Conservation (phyloP, 2,329 filamentous ascomycete species). For the Dothidotthia symphoricarpi region DNA sequence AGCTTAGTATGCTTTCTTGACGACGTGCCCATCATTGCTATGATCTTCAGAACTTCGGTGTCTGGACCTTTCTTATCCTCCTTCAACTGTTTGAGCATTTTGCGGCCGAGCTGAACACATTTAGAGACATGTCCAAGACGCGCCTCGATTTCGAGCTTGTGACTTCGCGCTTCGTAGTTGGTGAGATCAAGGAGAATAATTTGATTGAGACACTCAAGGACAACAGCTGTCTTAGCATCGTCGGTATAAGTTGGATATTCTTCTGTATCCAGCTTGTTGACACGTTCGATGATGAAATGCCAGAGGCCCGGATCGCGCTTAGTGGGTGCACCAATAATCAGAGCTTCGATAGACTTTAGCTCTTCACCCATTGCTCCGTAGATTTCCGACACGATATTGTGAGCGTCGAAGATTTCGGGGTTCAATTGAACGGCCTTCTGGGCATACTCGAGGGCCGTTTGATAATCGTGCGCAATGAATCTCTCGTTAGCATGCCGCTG, state of each 20-base stretch:
- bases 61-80: conserved; percentile 44
- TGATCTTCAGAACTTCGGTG: conserved; percentile 53
- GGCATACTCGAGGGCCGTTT: conserved; percentile 42
- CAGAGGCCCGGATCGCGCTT: conserved; percentile 58
- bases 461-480: conserved; percentile 62
- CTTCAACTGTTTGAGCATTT: conserved; percentile 54
- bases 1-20: conserved; percentile 49
- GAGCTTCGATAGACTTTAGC: conserved; percentile 55
- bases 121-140: conserved; percentile 42
- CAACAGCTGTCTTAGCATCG: conserved; percentile 27
- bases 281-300: conserved; percentile 57
- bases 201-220: conserved; percentile 40
- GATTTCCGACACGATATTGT: conserved; percentile 61
- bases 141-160: conserved; percentile 57
- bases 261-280: conserved; percentile 46
- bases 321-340: conserved; percentile 59
- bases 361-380: conserved; percentile 56
- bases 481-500: conserved; percentile 66
- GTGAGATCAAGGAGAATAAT: conserved; percentile 54
- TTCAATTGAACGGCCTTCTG: conserved; percentile 47
- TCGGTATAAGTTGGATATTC: conserved; percentile 31
- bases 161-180: conserved; percentile 54
- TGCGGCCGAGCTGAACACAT: conserved; percentile 47
- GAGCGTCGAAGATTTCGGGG: conserved; percentile 62
- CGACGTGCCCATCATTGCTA: conserved; percentile 58